Percentiles rank a stretch among this genome's conserved stretches.
Conservation (phyloP, 2,329 filamentous ascomycete genomes). For the Cercospora beticola region DNA sequence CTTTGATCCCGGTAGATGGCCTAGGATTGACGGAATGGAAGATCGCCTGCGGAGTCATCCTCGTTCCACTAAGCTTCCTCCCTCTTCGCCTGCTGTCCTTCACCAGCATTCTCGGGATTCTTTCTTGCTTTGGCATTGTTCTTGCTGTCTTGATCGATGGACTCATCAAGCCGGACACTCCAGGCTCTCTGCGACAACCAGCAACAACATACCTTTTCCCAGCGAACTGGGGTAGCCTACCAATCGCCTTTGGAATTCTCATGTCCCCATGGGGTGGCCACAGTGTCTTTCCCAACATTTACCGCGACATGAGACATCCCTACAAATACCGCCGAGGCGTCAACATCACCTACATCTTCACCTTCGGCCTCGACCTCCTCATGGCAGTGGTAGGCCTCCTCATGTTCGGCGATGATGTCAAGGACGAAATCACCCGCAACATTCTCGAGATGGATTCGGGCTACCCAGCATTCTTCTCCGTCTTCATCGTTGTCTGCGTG, state of each 20-base stretch:
- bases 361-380: slow-evolving; percentile 73
- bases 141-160: slow-evolving; percentile 80
- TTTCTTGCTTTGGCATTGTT: slow-evolving; percentile 87
- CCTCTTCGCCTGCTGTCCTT: slow-evolving; percentile 83
- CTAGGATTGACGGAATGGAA: slow-evolving; percentile 76
- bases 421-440: slow-evolving; percentile 87
- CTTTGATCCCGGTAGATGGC: slow-evolving; percentile 64
- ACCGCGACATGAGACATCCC: slow-evolving; percentile 75
- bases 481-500: slow-evolving; percentile 81
- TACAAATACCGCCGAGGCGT: slow-evolving; percentile 76
- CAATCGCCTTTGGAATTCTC: slow-evolving; percentile 83
- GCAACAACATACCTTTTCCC: slow-evolving; percentile 80
- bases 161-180: slow-evolving; percentile 73
- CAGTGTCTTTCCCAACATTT: slow-evolving; percentile 80
- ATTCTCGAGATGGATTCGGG: slow-evolving; percentile 64
- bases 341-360: slow-evolving; percentile 80
- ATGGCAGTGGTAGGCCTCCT: slow-evolving; percentile 82
- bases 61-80: slow-evolving; percentile 80
- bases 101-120: slow-evolving; percentile 88
- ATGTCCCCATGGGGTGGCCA: slow-evolving; percentile 79
- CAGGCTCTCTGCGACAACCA: slow-evolving; percentile 80
- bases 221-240: slow-evolving; percentile 80
- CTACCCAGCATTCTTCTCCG: slow-evolving; percentile 71
- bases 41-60: slow-evolving; percentile 71
- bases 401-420: slow-evolving; percentile 92